These are phyloP conservation scores for Suhomyces terraborum DNA, from an alignment of 1,139 yeast species.

Conservation along the genomic window DNA sequence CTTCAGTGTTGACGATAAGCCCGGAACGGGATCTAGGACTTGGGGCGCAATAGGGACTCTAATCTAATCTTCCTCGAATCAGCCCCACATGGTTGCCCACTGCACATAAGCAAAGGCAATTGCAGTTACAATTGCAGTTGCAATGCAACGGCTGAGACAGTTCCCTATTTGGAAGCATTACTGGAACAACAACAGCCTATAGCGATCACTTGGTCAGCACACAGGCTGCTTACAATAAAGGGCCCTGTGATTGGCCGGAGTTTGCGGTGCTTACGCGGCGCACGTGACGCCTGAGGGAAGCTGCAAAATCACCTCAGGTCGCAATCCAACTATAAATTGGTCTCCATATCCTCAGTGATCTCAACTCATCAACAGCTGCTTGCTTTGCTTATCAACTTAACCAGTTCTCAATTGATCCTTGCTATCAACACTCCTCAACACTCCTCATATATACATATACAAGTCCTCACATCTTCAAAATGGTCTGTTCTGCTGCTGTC, in stretches of 20 bases:
- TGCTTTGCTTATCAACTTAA: slow-evolving; percentile 1
- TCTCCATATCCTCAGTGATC: slow-evolving; percentile 1
- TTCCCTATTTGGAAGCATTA: too few species aligned
- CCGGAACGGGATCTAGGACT: not conserved
- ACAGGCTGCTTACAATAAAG: slow-evolving; percentile 12
- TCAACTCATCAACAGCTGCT: not conserved
- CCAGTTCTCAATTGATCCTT: too few species aligned
- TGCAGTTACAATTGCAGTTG: too few species aligned
- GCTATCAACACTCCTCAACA: too few species aligned
- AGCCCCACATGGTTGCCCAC: not conserved
- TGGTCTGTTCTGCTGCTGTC: slow-evolving; percentile 48
- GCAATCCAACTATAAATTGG: slow-evolving; percentile 6
- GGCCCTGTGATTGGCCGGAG: slow-evolving; percentile 12
- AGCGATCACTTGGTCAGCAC: slow-evolving; percentile 1
- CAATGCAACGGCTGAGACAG: not conserved
- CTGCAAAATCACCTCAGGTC: slow-evolving; percentile 8
- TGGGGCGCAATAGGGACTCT: too few species aligned
- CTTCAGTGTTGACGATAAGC: not conserved
- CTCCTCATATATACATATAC: too few species aligned
- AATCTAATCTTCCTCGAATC: too few species aligned
- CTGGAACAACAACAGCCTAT: not conserved
- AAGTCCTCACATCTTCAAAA: slow-evolving; percentile 17
- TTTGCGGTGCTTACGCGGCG: not conserved
- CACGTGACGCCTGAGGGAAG: slow-evolving; percentile 9
- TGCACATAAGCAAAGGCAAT: too few species aligned